Evolutionary conservation across 2,329 filamentous ascomycete genomes (phyloP).

Genomic region (Nannizziopsis arthrosporioides): DNA sequence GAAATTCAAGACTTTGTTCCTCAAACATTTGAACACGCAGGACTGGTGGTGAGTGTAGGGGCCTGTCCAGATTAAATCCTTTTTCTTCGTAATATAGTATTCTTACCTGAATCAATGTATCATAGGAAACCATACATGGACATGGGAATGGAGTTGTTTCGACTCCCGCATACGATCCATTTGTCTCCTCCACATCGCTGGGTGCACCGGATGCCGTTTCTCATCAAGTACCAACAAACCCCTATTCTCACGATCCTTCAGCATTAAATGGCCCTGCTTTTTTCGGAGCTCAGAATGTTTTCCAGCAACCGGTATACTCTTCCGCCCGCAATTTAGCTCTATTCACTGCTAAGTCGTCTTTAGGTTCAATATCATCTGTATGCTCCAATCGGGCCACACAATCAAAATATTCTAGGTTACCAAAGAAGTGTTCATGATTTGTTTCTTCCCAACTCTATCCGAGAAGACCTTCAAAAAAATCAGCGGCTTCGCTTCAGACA

Average conservation of each 20-base stretch:
- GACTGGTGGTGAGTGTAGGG: conserved; percentile 34
- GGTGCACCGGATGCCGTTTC: conserved; percentile 35
- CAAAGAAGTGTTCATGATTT: conserved; percentile 82
- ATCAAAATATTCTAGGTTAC: conserved; percentile 69
- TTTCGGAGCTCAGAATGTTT: conserved; percentile 49
- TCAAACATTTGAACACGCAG: conserved; percentile 33
- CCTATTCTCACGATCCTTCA: conserved; percentile 62
- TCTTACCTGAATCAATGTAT: conserved; percentile 7
- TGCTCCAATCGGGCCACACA: conserved; percentile 70
- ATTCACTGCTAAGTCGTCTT: conserved; percentile 13
- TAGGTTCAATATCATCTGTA: conserved; percentile 87
- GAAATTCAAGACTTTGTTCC: conserved; percentile 43
- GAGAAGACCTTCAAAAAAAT: conserved; percentile 85
- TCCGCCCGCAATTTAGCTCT: conserved; percentile 8
- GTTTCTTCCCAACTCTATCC: conserved; percentile 74
- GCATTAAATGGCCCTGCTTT: conserved; percentile 52
- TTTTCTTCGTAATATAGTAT: background rate
- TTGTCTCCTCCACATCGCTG: conserved; percentile 47
- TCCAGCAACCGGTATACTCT: conserved; percentile 51
- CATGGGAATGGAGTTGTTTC: conserved; percentile 44
- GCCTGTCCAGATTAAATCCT: background rate
- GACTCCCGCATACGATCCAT: conserved; percentile 51
- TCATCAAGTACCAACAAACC: conserved; percentile 48
- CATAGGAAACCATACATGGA: conserved; percentile 28
- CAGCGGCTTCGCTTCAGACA: conserved; percentile 72